phyloP scores from a whole-genome alignment of 768 basidiomycete species.

The Gautieria morchelliformis region DNA sequence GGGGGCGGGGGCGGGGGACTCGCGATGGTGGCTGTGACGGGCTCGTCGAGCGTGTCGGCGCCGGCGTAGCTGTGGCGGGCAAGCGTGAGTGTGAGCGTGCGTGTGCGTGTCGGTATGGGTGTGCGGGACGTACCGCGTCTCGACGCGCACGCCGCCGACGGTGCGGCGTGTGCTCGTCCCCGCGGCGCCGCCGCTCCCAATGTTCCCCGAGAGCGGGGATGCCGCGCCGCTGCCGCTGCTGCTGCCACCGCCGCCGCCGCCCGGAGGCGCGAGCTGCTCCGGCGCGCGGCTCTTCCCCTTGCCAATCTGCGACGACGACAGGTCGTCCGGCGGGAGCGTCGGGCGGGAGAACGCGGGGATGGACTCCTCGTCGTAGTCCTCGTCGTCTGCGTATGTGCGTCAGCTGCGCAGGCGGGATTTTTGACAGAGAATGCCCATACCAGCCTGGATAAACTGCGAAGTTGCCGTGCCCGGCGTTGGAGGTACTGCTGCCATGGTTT shows the following conservation, averaged over 20 bases:
- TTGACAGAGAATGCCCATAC: conserved; percentile 24
- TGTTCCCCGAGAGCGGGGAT: conserved; percentile 57
- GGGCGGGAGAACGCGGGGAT: conserved; percentile 76
- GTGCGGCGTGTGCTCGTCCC: conserved; percentile 45
- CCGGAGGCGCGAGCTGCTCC: conserved; percentile 39
- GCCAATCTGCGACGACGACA: conserved; percentile 33
- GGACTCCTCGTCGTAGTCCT: conserved; percentile 72
- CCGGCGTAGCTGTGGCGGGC: conserved; percentile 68
- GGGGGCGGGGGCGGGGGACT: too few relatives aligned
- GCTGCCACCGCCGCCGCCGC: not conserved
- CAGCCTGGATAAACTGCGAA: conserved; percentile 77
- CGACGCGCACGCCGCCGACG: conserved; percentile 79
- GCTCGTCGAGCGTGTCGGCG: conserved; percentile 85
- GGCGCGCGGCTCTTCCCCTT: conserved; percentile 68
- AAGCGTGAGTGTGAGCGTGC: too few relatives aligned
- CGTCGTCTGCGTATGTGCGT: conserved; percentile 42
- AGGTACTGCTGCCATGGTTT: conserved; percentile 1
- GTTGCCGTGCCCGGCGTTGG: not conserved
- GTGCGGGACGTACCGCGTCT: conserved; percentile 80
- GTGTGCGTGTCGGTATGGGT: too few relatives aligned
- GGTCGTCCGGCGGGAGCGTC: conserved; percentile 27
- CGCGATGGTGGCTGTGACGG: conserved; percentile 82
- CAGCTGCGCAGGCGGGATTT: not conserved
- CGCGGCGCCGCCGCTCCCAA: conserved; percentile 41
- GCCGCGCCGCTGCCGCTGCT: conserved; percentile 22